Base-by-base conservation (phyloP, 768 basidiomycete species). In the Kwoniella newhampshirensis region DNA sequence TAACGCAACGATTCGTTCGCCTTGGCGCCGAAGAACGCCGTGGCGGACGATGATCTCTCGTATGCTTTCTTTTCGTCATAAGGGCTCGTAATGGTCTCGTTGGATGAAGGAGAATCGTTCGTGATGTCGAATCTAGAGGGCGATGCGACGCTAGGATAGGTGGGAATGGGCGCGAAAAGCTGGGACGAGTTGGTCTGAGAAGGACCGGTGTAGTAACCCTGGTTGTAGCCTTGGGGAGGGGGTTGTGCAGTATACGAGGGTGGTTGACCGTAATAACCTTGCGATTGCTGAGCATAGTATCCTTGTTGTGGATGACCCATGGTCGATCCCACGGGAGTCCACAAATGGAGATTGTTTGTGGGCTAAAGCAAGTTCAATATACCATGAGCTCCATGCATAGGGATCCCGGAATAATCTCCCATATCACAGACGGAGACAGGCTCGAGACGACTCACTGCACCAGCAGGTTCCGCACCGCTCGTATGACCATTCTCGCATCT, bases 311-410 rank as follows among this genome's bases (percentile, higher is more conserved):
- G 47, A 40, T 49, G 40, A 21, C 32, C 23, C 1, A 41, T 45
- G 21, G 21, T 54, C 3, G 61, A 58, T 7, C 53, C 54, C 6
- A 70, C 40, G 0, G 68, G 68, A 37, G 68, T 70, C 68, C 68
- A 70, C 4, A 70, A 59, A 51, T 70, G 60, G 13, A 70, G 39
- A 37, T 62, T 65, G 23, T 41, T 35, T 9, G 63, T 54, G 1
- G 68, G 68, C 68, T 70, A 47, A 9, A 13, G 13, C 1, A 28
- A 5, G 13, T 26, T 36, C 40, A 7, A 15, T 18, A 13, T 21
- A 32, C n/a, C 49, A 15, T 23, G 28, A 15, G 49, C 46, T 44
- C 42, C 21, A 27, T 17, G 15, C 45, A 13, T 27, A 7, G 45
- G 11, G 42, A 11, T 11, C 9, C 15, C 13, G 9, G 45, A 46